Conservation (phyloP, 2,329 filamentous ascomycete species). For the Plectosphaerella sp. region DNA sequence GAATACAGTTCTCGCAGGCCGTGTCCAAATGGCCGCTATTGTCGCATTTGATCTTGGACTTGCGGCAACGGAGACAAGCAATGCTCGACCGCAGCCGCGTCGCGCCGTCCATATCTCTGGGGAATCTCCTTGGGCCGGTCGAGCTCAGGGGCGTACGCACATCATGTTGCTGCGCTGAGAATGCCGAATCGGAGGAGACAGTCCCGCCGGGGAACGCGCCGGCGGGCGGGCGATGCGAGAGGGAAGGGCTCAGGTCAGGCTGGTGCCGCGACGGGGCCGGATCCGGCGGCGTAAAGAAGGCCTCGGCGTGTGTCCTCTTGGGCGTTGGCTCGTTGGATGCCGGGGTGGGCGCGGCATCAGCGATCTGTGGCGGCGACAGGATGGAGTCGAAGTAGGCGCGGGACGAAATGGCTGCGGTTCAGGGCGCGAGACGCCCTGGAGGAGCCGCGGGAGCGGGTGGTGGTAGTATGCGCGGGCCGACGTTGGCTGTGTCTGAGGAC, state of each 20-base stretch:
- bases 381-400: conserved; percentile 48
- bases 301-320: conserved; percentile 31
- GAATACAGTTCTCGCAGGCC: conserved; percentile 69
- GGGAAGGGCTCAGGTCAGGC: conserved; percentile 8
- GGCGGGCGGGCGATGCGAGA: conserved; percentile 16
- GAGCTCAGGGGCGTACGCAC: conserved; percentile 22
- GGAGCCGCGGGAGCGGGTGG: too few relatives aligned
- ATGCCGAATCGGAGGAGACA: conserved; percentile 10
- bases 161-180: neutral
- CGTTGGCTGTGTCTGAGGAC: too few relatives aligned
- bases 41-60: conserved; percentile 83
- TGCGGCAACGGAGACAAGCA: conserved; percentile 70
- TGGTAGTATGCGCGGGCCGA: too few relatives aligned
- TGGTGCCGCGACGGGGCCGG: conserved; percentile 14
- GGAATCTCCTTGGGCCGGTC: conserved; percentile 26
- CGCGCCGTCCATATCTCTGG: conserved; percentile 35
- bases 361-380: conserved; percentile 38
- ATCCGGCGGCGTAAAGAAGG: conserved; percentile 26
- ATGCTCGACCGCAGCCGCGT: conserved; percentile 69
- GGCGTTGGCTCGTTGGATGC: conserved; percentile 24
- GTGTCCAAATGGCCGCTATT: conserved; percentile 53
- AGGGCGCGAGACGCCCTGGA: neutral
- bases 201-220: conserved; percentile 13
- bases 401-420: conserved; percentile 45
- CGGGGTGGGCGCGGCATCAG: conserved; percentile 28